A percentile compares a stretch with the other conserved stretches of the same genome.
Evolutionary conservation across 176 grass and related monocot species (phyloP).

Genomic region (Saccharum officinarum): DNA sequence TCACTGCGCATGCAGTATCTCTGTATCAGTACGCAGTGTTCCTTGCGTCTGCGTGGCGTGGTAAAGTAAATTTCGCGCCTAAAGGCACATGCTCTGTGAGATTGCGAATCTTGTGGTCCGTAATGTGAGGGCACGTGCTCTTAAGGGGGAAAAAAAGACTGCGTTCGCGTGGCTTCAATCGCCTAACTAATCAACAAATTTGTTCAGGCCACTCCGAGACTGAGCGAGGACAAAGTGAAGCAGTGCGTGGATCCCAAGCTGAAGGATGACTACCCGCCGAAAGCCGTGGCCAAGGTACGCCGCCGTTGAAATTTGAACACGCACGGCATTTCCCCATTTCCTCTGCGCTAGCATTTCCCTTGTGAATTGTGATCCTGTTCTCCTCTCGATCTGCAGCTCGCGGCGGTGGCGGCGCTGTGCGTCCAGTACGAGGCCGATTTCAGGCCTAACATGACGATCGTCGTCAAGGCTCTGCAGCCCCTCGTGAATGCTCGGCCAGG

Average conservation of each 20-base stretch:
- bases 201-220: constrained; percentile 75
- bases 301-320: neutral
- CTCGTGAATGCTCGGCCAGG: constrained; percentile 48
- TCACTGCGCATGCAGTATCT: too few species aligned
- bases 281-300: constrained; percentile 83
- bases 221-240: constrained; percentile 98
- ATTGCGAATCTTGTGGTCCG: too few species aligned
- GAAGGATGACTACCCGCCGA: constrained; percentile 80
- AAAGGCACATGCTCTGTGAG: too few species aligned
- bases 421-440: constrained; percentile 91
- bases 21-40: too few species aligned
- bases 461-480: constrained; percentile 85
- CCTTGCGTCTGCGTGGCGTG: too few species aligned
- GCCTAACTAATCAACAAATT: neutral
- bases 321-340: neutral
- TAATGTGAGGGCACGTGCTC: too few species aligned
- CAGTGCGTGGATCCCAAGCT: constrained; percentile 93
- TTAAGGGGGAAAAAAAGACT: too few species aligned
- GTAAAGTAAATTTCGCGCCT: too few species aligned
- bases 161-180: neutral
- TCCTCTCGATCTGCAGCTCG: constrained; percentile 44
- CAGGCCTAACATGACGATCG: constrained; percentile 93
- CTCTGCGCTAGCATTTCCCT: neutral
- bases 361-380: too few species aligned
- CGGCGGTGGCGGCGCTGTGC: constrained; percentile 89